Evolutionary conservation across 1,284 basidiomycete species (phyloP), one percentile per base, ranked within the genome.

Genomic region (Ustilago trichophora): DNA sequence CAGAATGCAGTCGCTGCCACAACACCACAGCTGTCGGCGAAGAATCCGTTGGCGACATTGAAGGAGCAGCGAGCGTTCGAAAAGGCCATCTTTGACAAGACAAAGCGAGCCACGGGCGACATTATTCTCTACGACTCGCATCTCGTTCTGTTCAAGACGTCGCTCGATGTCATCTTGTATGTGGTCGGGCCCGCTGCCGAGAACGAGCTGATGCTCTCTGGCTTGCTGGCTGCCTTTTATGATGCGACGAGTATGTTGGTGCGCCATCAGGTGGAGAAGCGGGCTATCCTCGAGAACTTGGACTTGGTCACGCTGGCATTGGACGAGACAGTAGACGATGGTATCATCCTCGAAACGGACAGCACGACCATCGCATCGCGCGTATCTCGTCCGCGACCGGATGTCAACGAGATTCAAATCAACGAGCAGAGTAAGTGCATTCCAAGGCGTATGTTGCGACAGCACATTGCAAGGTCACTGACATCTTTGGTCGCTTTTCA

Each of bases 251-350:
- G 88, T 22, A 85, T 96, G 75, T 85, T 98, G 26, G 86, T 99
- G 25, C 87, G 93, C 35, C 74, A 73, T 40, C 90, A 94, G 78
- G 88, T 98, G 22, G 96, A 99, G 85, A 98, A 98, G 85, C 87
- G 94, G 12, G 91, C 90, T 15, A 89, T 98, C 37, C 84, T 98
- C 51, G 96, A 98, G 84, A 97, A 94, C 83, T 83, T 98, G 48
- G 96, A 98, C 83, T 80, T 98, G 63, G 91, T 97, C 6, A 84
- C 97, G 46, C 84, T 99, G 15, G 95, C 93, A 64, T 84, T 98
- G 40, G 96, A 98, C 83, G 96, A 99, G 85, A 94, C 93, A 6
- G 88, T 98, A 48, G 96, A 99, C 83, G 93, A 98, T 80, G 95
- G 95, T 36, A 91, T 98, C 82, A 95, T 98, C 72, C 89, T 98